Percentiles rank a stretch among this genome's conserved stretches.
Conservation (phyloP, 2,329 filamentous ascomycete species). For the Colletotrichum sp. region DNA sequence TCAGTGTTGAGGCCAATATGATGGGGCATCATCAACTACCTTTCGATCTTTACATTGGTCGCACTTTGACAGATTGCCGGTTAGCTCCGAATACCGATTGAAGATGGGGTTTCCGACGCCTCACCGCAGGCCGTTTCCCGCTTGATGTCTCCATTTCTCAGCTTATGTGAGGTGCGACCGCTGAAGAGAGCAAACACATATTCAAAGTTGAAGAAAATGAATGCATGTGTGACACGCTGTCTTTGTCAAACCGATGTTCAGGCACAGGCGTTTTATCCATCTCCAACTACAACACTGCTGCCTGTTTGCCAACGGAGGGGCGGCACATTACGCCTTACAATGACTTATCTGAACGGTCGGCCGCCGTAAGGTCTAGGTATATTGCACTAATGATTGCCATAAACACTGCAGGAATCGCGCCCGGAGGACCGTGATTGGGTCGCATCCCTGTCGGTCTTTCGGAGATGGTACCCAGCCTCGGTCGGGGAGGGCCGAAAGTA, state of each 20-base stretch:
- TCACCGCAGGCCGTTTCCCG: background rate
- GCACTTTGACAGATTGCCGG: background rate
- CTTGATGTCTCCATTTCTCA: background rate
- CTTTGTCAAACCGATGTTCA: background rate
- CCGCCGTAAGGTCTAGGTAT: background rate
- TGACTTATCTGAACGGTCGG: background rate
- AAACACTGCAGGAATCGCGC: background rate
- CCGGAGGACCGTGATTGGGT: background rate
- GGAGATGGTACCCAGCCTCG: background rate
- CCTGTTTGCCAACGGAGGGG: background rate
- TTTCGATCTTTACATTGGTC: constrained; percentile 21
- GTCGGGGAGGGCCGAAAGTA: background rate
- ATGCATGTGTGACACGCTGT: background rate
- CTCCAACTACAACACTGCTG: background rate
- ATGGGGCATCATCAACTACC: constrained; percentile 14
- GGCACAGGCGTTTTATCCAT: background rate
- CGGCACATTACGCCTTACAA: background rate
- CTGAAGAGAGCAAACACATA: background rate
- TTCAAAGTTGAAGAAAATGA: background rate
- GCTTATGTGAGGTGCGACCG: too few species aligned
- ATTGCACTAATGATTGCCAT: background rate
- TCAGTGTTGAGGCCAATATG: accelerated
- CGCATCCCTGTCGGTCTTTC: background rate
- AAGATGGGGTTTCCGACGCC: background rate
- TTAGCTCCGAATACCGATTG: background rate